A percentile compares a stretch with the other conserved stretches of the same genome.
Conservation (phyloP, 164 flowering plant species). For the Magnolia officinalis region DNA sequence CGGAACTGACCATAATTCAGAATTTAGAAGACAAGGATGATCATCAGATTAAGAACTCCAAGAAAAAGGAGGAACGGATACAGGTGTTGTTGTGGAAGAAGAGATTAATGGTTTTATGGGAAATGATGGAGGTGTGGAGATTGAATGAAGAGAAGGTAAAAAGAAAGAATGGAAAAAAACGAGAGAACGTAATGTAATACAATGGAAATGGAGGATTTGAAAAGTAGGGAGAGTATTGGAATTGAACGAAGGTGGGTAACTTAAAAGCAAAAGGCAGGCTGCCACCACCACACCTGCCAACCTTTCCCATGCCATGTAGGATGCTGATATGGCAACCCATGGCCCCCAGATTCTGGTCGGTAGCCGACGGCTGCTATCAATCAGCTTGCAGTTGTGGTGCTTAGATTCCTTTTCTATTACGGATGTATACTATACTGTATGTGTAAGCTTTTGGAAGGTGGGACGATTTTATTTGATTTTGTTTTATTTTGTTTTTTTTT, state of each 20-base stretch:
- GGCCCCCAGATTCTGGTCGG: constrained; percentile 1
- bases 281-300: constrained; percentile 28
- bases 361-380: background rate
- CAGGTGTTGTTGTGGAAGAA: constrained; percentile 1
- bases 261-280: constrained; percentile 38
- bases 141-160: constrained; percentile 24
- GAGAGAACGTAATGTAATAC: constrained; percentile 12
- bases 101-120: constrained; percentile 1
- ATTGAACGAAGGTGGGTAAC: constrained; percentile 31
- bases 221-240: constrained; percentile 24
- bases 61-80: constrained; percentile 4
- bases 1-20: constrained; percentile 36
- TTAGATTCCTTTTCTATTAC: too few relatives aligned
- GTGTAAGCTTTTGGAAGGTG: too few relatives aligned
- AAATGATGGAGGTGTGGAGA: constrained; percentile 17
- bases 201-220: constrained; percentile 25
- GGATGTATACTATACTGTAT: too few relatives aligned
- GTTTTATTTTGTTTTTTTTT: too few relatives aligned
- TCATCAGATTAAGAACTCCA: constrained; percentile 15
- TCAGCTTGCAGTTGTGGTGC: background rate
- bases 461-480: too few relatives aligned
- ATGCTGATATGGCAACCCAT: constrained; percentile 46
- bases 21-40: constrained; percentile 26
- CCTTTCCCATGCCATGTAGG: constrained; percentile 35
- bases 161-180: constrained; percentile 1